Conservation (phyloP, 2,329 filamentous ascomycete species). For the Alternaria brassicicola region DNA sequence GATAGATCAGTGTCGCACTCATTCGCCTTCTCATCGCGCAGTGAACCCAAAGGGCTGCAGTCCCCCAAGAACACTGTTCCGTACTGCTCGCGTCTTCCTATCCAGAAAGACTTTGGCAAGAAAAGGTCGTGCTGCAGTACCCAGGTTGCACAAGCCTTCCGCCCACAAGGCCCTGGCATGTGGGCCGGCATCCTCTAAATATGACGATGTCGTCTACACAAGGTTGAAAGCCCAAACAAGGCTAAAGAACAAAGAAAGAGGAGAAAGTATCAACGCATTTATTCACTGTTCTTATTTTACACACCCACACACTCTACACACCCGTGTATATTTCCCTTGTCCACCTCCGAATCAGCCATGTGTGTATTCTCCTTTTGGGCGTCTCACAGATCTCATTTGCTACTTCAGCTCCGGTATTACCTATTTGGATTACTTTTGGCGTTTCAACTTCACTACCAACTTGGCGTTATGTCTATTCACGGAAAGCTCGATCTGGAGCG, state of each 20-base stretch:
- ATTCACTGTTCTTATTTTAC: conserved; percentile 4
- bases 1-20: conserved; percentile 46
- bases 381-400: conserved; percentile 15
- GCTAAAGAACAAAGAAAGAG: conserved; percentile 25
- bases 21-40: conserved; percentile 35
- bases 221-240: conserved; percentile 24
- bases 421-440: conserved; percentile 16
- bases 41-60: conserved; percentile 47
- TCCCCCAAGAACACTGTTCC: conserved; percentile 47
- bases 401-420: conserved; percentile 19
- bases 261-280: conserved; percentile 14
- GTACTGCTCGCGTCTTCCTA: conserved; percentile 51
- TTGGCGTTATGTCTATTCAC: conserved; percentile 11
- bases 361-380: conserved; percentile 16
- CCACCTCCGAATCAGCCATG: conserved; percentile 11
- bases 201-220: conserved; percentile 10
- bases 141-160: conserved; percentile 60
- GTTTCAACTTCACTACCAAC: conserved; percentile 13
- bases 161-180: conserved; percentile 66
- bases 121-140: conserved; percentile 72
- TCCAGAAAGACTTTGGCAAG: conserved; percentile 57
- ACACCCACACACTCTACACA: conserved; percentile 18
- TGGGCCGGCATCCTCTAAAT: conserved; percentile 66
- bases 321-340: conserved; percentile 28
- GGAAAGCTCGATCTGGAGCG: conserved; percentile 8